These are phyloP conservation scores for Turnera subulata DNA, from an alignment of 345 rosid genomes.

Conservation along the genomic window DNA sequence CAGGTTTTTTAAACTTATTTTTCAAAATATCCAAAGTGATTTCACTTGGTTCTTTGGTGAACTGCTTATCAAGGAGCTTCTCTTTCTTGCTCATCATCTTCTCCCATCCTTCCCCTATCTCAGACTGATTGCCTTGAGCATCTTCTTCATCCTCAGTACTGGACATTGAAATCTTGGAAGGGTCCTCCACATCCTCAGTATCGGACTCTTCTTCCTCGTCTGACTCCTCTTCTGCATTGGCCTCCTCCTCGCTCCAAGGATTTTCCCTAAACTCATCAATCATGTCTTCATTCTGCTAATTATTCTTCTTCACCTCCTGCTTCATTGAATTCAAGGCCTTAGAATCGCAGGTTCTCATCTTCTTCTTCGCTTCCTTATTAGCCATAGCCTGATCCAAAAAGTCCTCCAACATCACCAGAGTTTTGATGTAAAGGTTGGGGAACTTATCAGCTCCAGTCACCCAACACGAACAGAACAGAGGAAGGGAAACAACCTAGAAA, in stretches of 20 bases:
- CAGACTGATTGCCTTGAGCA: slow-evolving; percentile 16
- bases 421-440: slow-evolving; percentile 64
- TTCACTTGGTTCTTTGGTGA: slow-evolving; percentile 74
- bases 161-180: slow-evolving; percentile 35
- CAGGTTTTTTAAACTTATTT: slow-evolving; percentile 86
- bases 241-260: slow-evolving; percentile 72
- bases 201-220: slow-evolving; percentile 44
- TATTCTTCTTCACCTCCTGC: slow-evolving; percentile 87
- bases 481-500: no score
- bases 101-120: slow-evolving; percentile 61
- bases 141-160: slow-evolving; percentile 47
- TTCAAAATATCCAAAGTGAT: slow-evolving; percentile 89
- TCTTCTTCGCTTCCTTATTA: slow-evolving; percentile 92
- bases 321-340: slow-evolving; percentile 95
- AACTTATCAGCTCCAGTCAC: slow-evolving; percentile 66
- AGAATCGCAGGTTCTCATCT: slow-evolving; percentile 93
- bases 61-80: slow-evolving; percentile 67
- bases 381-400: slow-evolving; percentile 75
- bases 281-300: slow-evolving; percentile 72
- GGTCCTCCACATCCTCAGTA: slow-evolving; percentile 48
- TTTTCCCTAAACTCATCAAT: slow-evolving; percentile 64
- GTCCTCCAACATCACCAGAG: slow-evolving; percentile 89
- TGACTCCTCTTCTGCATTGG: slow-evolving; percentile 44
- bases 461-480: no score
- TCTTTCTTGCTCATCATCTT: slow-evolving; percentile 71